These are phyloP conservation scores for Kuraishia borneana DNA, from an alignment of 805 yeast genomes.

Conservation along the genomic window DNA sequence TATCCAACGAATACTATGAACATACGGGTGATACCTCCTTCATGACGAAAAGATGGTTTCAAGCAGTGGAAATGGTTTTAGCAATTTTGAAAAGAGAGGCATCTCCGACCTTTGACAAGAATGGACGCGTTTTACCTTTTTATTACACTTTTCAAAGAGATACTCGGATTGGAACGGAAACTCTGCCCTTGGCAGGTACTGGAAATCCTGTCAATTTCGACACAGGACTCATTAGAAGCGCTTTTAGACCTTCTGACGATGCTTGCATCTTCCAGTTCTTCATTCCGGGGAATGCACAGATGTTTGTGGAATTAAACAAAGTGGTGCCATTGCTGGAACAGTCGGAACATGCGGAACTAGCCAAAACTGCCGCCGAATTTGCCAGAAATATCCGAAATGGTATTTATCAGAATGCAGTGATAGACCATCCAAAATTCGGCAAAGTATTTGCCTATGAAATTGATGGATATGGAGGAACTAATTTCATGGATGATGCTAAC, in stretches of 20 bases:
- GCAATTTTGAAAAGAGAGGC: constrained; percentile 49
- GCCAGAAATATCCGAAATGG: constrained; percentile 38
- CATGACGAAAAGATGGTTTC: constrained; percentile 39
- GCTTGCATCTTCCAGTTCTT: constrained; percentile 72
- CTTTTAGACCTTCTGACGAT: constrained; percentile 85
- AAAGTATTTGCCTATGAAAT: constrained; percentile 80
- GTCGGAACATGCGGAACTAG: constrained; percentile 7
- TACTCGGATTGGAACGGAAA: constrained; percentile 72
- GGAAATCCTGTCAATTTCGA: constrained; percentile 75
- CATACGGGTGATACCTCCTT: constrained; percentile 40
- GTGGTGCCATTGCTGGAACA: constrained; percentile 17
- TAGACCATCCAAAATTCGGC: constrained; percentile 62
- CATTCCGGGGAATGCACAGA: constrained; percentile 78
- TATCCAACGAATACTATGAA: constrained; percentile 59
- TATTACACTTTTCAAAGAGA: constrained; percentile 62
- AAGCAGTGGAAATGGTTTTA: constrained; percentile 42
- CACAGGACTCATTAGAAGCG: constrained; percentile 68
- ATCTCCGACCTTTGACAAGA: constrained; percentile 42
- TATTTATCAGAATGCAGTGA: constrained; percentile 50
- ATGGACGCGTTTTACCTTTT: constrained; percentile 36
- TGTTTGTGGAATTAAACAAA: constrained; percentile 49
- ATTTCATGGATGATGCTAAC: constrained; percentile 86
- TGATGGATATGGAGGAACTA: constrained; percentile 71
- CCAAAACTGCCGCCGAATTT: constrained; percentile 19
- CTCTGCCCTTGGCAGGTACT: constrained; percentile 64